Evolutionary conservation across 2,329 filamentous ascomycete genomes (phyloP), one percentile per base, ranked within the genome.

Genomic region (Sphaceloma murrayae): DNA sequence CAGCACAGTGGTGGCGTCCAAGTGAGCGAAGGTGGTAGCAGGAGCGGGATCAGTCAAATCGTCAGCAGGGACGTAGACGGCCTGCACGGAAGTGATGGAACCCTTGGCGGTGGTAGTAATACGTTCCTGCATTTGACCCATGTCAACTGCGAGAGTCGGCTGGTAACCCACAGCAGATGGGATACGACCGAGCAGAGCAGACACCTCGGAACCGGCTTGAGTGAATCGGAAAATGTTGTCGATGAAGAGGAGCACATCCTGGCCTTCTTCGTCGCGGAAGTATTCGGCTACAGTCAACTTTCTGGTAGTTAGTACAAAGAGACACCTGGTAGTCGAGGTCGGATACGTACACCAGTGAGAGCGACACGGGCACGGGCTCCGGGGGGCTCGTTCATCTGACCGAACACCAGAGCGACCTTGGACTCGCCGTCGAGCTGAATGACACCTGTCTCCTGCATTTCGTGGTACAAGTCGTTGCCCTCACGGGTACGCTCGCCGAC

Each of bases 141-240:
- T 95, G 74, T 95, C 88, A 70, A 94, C 85, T 73, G 88, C 88
- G 63, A 95, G 85, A 60, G 88, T 95, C 66, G 88, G 88, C 73
- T 95, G 91, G 80, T 98, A 98, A 82, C 91, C 91, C 83, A 98
- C 91, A 67, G 91, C 91, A 77, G 91, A 98, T 72, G 91, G 91
- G 63, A 98, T 98, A 87, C 91, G 89, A 77, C 91, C 91, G 56
- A 98, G 78, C 67, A 98, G 80, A 64, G 91, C 91, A 75, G 89
- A 96, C 80, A 98, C 91, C 75, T 98, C 91, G 63, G 91, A 96
- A 88, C 91, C 91, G 68, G 91, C 91, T 75, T 96, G 89, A 56
- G 89, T 95, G 80, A 96, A 96, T 65, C 91, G 84, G 86, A 95
- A 96, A 74, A 98, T 96, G 80, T 98, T 98, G 83, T 98, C 91